Evolutionary conservation across 176 grass and related monocot genomes (phyloP), one percentile per base, ranked within the genome.

Genomic region (Raddia guianensis): DNA sequence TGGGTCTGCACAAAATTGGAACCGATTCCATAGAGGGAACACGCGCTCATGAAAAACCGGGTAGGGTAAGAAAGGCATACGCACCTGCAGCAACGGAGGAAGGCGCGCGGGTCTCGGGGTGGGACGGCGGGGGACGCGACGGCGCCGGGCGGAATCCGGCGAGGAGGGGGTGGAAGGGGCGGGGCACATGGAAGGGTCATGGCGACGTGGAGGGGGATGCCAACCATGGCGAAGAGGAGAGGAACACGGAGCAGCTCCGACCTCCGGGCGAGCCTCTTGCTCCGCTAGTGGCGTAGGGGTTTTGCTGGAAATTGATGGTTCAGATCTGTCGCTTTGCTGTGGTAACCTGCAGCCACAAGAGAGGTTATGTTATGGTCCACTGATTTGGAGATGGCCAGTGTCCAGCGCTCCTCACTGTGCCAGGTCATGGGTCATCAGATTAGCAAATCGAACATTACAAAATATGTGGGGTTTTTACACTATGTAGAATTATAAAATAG

Each of bases 31-130:
- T 73, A 50, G 37, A 40, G 37, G 37, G 37, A 40, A 40, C 37
- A 40, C 37, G 37, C 37, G 37, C 58, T n/a, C 35, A 47, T 3
- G 4, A 32, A 43, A 80, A 18, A 8, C 42, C 2, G 48, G 73
- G 15, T 49, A 20, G n/a, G 59, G 8, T 18, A 48, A 27, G 20
- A 27, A 49, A 20, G 43, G 13, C 53, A 19, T 2, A 55, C 86
- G 62, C 70, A 91, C 90, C 86, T 70, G 74, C 27, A 83, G 8
- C 51, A 8, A 63, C 50, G 63, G 74, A 21, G 43, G 11, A 56
- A 64, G 42, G 48, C 5, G 64, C 68, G 63, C 68, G 62, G 11
- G 48, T 14, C 47, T 75, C 70, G 54, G 65, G 34, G 56, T 51
- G 56, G 77, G 49, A 19, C 20, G 62, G 20, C 64, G 65, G 72